These are phyloP conservation scores for Botrytis paeoniae DNA, from an alignment of 2,329 filamentous ascomycete species.

Conservation along the genomic window DNA sequence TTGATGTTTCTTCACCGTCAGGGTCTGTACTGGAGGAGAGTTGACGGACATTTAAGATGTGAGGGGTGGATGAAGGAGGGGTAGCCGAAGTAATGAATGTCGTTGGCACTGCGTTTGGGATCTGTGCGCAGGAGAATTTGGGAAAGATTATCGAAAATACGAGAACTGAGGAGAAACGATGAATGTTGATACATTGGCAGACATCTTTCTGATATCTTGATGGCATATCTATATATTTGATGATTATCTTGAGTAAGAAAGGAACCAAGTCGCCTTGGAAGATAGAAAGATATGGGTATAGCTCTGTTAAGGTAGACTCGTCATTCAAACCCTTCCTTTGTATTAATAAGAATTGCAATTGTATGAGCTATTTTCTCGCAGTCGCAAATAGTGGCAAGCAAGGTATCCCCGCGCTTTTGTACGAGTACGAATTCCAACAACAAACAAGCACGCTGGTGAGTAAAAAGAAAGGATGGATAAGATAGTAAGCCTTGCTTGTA, in stretches of 20 bases:
- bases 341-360: background rate
- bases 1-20: constrained; percentile 24
- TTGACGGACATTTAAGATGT: constrained; percentile 3
- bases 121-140: constrained; percentile 28
- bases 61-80: constrained; percentile 15
- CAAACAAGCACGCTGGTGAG: background rate
- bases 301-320: background rate
- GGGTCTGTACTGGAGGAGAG: background rate
- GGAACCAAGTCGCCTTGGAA: background rate
- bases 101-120: constrained; percentile 21
- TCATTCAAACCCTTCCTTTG: constrained; percentile 11
- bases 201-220: background rate
- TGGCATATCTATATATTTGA: constrained; percentile 5
- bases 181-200: constrained; percentile 24
- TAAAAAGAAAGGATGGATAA: background rate
- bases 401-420: background rate
- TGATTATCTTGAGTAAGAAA: background rate
- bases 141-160: constrained; percentile 32
- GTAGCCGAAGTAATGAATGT: constrained; percentile 21
- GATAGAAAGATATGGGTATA: background rate
- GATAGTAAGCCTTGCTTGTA: background rate
- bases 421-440: constrained; percentile 4
- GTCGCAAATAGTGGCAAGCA: background rate
- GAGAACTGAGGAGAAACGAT: constrained; percentile 26
- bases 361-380: background rate